Conservation (phyloP, 768 basidiomycete genomes). For the Suillus luteus region DNA sequence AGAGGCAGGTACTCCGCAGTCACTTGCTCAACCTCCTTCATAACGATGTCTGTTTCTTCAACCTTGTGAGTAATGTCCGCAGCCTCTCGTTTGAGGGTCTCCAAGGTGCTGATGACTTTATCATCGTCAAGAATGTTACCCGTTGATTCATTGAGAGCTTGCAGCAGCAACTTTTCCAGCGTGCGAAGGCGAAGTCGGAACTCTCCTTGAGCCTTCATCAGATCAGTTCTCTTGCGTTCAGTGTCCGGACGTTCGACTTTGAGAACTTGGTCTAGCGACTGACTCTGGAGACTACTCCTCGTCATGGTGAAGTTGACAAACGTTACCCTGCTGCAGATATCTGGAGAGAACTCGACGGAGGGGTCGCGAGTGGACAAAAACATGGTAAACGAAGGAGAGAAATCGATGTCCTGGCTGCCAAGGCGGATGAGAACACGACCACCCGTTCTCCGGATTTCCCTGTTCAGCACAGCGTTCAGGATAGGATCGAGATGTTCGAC, state of each 20-base stretch:
- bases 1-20: conserved; percentile 93
- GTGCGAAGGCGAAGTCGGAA: conserved; percentile 92
- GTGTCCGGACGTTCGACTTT: conserved; percentile 97
- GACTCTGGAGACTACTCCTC: conserved; percentile 95
- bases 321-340: conserved; percentile 96
- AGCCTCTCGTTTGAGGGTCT: conserved; percentile 94
- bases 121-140: conserved; percentile 99
- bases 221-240: conserved; percentile 91
- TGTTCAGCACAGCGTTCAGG: conserved; percentile 95
- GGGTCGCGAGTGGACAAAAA: conserved; percentile 98
- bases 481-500: conserved; percentile 98
- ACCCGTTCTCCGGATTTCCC: conserved; percentile 92
- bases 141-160: conserved; percentile 93
- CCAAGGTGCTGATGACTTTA: conserved; percentile 95
- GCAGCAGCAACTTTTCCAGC: conserved; percentile 88
- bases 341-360: conserved; percentile 96
- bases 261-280: conserved; percentile 95
- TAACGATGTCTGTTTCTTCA: conserved; percentile 93
- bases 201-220: conserved; percentile 98
- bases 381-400: conserved; percentile 99
- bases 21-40: conserved; percentile 95
- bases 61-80: conserved; percentile 95
- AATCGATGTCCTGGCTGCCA: conserved; percentile 98
- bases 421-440: conserved; percentile 96
- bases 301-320: conserved; percentile 99